A percentile compares a stretch with the other conserved stretches of the same genome.
These are phyloP conservation scores for Mycena galericulata DNA, from an alignment of 768 basidiomycete genomes.

Conservation along the genomic window DNA sequence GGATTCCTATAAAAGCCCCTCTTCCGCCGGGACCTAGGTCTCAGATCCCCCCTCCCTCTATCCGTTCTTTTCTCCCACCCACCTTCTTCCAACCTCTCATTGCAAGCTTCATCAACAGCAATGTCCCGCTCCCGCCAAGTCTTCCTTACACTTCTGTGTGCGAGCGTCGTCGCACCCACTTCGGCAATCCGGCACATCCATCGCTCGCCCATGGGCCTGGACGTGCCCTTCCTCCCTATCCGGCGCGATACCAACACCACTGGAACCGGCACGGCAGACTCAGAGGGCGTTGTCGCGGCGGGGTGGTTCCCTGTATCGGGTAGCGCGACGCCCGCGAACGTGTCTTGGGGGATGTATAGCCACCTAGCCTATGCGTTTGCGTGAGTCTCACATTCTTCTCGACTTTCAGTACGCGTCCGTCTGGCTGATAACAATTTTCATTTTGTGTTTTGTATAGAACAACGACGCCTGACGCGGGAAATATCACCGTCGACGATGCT, in stretches of 20 bases:
- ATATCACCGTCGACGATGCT: constrained; percentile 55
- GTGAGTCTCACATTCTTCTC: constrained; percentile 50
- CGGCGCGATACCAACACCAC: background rate
- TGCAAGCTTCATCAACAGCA: no score
- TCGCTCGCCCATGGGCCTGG: background rate
- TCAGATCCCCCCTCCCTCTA: no score
- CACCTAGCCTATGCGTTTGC: constrained; percentile 71
- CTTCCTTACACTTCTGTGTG: no score
- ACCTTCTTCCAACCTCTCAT: no score
- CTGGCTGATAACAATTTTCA: background rate
- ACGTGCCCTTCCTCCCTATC: no score
- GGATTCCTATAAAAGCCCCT: no score
- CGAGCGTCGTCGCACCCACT: no score
- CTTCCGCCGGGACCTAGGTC: no score
- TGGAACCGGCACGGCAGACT: background rate
- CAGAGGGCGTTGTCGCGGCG: constrained; percentile 30
- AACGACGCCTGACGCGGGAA: constrained; percentile 51
- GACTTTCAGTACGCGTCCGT: background rate
- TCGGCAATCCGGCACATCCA: background rate
- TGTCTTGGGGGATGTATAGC: constrained; percentile 64
- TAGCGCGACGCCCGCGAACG: constrained; percentile 48
- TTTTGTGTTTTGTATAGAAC: no score
- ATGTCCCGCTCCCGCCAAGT: no score
- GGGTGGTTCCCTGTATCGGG: constrained; percentile 65
- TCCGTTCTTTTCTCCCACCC: no score